Evolutionary conservation across 371 early-diverging fungal genomes (phyloP), one percentile per base, ranked within the genome.

Genomic region (Circinella minor): DNA sequence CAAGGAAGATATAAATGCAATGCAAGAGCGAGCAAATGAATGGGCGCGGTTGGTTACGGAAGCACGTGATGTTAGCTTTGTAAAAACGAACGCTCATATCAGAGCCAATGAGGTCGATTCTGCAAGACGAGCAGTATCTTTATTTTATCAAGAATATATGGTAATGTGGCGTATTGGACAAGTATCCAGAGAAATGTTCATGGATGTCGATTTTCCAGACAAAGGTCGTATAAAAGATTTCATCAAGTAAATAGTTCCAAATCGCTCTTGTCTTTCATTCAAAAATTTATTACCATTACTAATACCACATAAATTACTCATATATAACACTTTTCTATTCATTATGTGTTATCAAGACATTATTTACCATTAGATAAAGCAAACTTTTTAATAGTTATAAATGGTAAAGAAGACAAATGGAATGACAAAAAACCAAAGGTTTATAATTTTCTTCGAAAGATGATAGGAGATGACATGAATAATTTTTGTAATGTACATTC

Each of bases 61-160:
- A 18, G 4, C n/a, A 51, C 4, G 51, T 4, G 51, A 51, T 51
- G 51, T 51, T 14, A 13, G 14, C 4, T 13, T 8, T 51, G n/a
- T 8, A 8, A 51, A 34, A 39, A 39, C 39, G 9, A 39, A 60
- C 4, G 17, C 7, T 7, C 46, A 49, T 13, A 36, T 34, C 15
- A 1, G n/a, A 13, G 38, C 48, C 11, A 46, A 68, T 6, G 47
- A 68, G 36, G 36, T 68, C n/a, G 68, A 68, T 34, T 15, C 47
- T 0, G 61, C 61, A 27, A 37, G 68, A 36, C 61, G 62, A 3
- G 39, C 18, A 0, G 43, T 68, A 9, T n/a, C 68, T 15, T 49
- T 46, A n/a, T 61, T 68, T 38, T 68, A 68, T 15, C 62, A 68
- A 34, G 15, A 49, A 27, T 68, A 61, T 36, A 68, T 68, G 68